Evolutionary conservation across 495 filamentous ascomycete genomes (phyloP).

Genomic region (Penicillium lagena): DNA sequence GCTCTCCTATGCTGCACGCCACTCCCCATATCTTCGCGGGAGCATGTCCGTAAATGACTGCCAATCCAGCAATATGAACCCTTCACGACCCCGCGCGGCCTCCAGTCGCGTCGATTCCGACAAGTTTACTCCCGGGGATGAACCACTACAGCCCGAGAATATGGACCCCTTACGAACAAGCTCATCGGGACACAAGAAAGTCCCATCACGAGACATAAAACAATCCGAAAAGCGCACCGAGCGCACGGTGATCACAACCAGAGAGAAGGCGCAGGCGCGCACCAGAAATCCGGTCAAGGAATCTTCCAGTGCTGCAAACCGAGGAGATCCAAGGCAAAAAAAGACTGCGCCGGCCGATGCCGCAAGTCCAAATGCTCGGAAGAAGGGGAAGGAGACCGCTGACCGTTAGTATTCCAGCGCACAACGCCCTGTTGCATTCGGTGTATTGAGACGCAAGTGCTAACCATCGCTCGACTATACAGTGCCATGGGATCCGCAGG

Average conservation of each 20-base stretch:
- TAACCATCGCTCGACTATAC: constrained; percentile 13
- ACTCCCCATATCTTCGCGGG: constrained; percentile 16
- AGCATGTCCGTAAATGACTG: constrained; percentile 43
- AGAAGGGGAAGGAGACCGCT: constrained; percentile 30
- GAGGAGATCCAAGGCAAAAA: constrained; percentile 36
- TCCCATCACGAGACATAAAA: constrained; percentile 27
- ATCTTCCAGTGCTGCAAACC: constrained; percentile 33
- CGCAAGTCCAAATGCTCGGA: constrained; percentile 31
- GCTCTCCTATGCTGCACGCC: constrained; percentile 16
- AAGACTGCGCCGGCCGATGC: constrained; percentile 28
- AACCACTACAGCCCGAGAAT: constrained; percentile 25
- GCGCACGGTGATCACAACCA: constrained; percentile 51
- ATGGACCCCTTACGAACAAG: constrained; percentile 32
- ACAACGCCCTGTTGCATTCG: not conserved
- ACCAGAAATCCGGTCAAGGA: constrained; percentile 59
- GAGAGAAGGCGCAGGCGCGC: constrained; percentile 51
- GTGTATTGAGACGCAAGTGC: not conserved
- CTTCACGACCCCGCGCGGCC: constrained; percentile 40
- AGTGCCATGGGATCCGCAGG: constrained; percentile 79
- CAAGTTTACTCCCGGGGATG: constrained; percentile 22
- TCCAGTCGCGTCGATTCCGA: constrained; percentile 42
- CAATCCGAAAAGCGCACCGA: constrained; percentile 32
- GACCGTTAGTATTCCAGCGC: constrained; percentile 24
- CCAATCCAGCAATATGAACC: constrained; percentile 37
- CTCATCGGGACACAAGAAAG: constrained; percentile 28